Evolutionary conservation across 108 stramenopile genomes (phyloP), one percentile per base, ranked within the genome.

Genomic region (Pseudonitzschia delicatissima): DNA sequence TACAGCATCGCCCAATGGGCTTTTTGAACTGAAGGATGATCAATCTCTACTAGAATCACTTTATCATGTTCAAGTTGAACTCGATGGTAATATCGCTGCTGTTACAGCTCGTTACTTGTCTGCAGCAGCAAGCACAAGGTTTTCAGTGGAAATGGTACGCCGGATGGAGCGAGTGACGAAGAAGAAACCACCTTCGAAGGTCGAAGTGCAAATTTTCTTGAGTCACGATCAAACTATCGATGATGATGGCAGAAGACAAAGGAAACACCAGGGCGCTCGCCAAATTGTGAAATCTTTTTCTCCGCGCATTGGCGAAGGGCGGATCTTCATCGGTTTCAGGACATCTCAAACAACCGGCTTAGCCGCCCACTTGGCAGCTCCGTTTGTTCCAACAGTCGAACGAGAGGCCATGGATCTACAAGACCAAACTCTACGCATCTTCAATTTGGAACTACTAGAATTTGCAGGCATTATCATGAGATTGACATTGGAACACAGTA

Each of bases 131-230:
- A 83, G 73, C 20, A 88, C 87, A 12, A 80, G 83, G 20, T 78
- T 92, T 34, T 80, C 84, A 5, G 13, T 74, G 5, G 73, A 81
- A 15, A 82, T 92, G 63, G 82, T 70, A 23, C 74, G 67, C 21
- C 61, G 87, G 26, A 92, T 92, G 87, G 78, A 87, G 49, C 82
- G 90, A 40, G 90, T 92, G 9, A 92, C 86, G n/a, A 92, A 92
- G 71, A 92, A 92, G 69, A 83, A 84, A 11, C 86, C 86, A 6
- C 90, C 90, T 13, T 40, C 57, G 0, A 67, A 62, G 48, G 66
- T 91, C 5, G 78, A 71, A 9, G 76, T 91, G 17, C 83, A 88
- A 68, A 66, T 87, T 4, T 84, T 88, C 51, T 62, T 92, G 28
- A 77, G 82, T 53, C 75, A 67, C 13, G 64, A 81, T 27, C 62